Evolutionary conservation across 768 basidiomycete genomes (phyloP).

Genomic region (Lactarius vividus): DNA sequence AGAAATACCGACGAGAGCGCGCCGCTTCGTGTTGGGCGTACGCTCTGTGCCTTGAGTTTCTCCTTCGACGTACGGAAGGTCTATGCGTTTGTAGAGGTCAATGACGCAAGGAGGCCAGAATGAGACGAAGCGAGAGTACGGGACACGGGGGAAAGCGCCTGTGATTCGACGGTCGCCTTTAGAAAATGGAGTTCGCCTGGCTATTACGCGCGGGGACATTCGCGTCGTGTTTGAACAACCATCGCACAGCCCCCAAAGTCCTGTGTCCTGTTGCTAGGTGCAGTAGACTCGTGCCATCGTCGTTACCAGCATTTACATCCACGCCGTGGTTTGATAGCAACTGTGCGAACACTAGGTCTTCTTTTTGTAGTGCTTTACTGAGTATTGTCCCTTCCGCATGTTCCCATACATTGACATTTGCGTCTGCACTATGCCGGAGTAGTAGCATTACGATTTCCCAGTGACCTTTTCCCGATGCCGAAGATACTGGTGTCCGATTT

Average conservation of each 20-base stretch:
- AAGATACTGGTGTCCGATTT: background rate
- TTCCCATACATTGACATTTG: background rate
- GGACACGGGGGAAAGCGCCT: background rate
- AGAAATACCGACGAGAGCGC: constrained; percentile 28
- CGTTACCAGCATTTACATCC: background rate
- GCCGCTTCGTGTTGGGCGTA: background rate
- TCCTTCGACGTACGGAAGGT: background rate
- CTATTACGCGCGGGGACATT: rapidly evolving
- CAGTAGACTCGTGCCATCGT: background rate
- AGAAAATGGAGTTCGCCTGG: background rate
- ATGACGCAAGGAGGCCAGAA: too few species aligned
- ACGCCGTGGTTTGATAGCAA: background rate
- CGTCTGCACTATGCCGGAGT: background rate
- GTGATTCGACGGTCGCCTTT: background rate
- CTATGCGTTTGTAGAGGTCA: too few species aligned
- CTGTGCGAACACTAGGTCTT: background rate
- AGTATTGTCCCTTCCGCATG: background rate
- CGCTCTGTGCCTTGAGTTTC: background rate
- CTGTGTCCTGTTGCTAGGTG: background rate
- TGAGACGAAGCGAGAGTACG: background rate
- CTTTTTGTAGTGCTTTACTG: background rate
- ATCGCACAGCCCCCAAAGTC: background rate
- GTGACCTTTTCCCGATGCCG: background rate
- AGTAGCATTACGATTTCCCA: background rate
- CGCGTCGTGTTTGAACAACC: background rate